phyloP scores from a whole-genome alignment of 805 yeast species.

The Peterozyma toletana region DNA sequence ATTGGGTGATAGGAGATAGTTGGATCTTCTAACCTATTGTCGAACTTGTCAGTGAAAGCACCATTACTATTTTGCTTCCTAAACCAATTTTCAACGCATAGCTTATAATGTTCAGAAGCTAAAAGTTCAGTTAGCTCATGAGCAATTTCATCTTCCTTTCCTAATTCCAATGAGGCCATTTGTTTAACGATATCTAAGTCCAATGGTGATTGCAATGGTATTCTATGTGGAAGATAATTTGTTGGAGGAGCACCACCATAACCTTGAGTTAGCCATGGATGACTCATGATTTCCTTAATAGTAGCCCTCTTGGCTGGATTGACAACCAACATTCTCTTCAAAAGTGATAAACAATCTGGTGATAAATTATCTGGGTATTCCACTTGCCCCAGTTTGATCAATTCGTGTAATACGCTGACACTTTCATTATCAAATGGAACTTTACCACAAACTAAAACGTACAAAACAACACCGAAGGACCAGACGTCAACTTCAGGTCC shows the following conservation, averaged over 20 bases:
- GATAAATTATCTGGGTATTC: conserved; percentile 85
- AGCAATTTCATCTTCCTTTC: conserved; percentile 51
- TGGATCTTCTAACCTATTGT: conserved; percentile 52
- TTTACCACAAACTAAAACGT: conserved; percentile 93
- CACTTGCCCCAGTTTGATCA: conserved; percentile 86
- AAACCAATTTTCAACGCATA: conserved; percentile 59
- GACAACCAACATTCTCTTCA: conserved; percentile 87
- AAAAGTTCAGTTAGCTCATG: conserved; percentile 52
- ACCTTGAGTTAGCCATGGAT: conserved; percentile 94
- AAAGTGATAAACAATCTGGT: conserved; percentile 68
- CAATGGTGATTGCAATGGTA: conserved; percentile 66
- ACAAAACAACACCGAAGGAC: conserved; percentile 96
- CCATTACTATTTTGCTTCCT: conserved; percentile 10
- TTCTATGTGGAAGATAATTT: conserved; percentile 68
- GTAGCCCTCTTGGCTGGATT: conserved; percentile 78
- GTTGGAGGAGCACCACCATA: conserved; percentile 60
- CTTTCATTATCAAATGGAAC: conserved; percentile 97
- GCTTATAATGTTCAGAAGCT: conserved; percentile 57
- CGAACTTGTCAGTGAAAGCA: conserved; percentile 9
- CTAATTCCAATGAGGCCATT: conserved; percentile 75
- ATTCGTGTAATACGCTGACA: conserved; percentile 86
- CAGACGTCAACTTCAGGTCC: conserved; percentile 99
- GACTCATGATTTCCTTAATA: conserved; percentile 69
- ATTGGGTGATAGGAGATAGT: conserved; percentile 85
- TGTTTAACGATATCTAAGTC: conserved; percentile 62